Evolutionary conservation across 2,329 filamentous ascomycete genomes (phyloP).

Genomic region (Cadophora sp.): DNA sequence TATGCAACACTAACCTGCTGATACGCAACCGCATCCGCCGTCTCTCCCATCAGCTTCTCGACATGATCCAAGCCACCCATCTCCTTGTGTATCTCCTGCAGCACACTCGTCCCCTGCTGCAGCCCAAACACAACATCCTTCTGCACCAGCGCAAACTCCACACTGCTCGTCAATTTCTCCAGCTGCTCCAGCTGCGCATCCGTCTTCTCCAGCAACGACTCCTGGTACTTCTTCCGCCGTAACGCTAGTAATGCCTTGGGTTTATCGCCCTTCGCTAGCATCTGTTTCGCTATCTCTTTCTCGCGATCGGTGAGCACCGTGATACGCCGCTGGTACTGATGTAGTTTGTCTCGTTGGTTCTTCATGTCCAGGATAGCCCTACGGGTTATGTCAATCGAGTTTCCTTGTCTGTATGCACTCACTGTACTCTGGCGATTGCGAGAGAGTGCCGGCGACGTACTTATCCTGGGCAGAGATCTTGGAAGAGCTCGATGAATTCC

Average conservation of each 20-base stretch:
- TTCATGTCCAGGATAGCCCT: constrained; percentile 98
- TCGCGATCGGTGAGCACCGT: constrained; percentile 85
- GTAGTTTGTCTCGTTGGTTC: constrained; percentile 94
- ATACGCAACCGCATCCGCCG: constrained; percentile 87
- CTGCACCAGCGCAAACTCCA: constrained; percentile 96
- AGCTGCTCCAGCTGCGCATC: constrained; percentile 94
- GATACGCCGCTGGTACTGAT: constrained; percentile 94
- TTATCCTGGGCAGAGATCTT: constrained; percentile 85
- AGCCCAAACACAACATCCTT: constrained; percentile 95
- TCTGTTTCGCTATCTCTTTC: constrained; percentile 83
- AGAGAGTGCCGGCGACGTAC: constrained; percentile 55
- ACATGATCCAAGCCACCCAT: constrained; percentile 95
- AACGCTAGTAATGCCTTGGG: constrained; percentile 84
- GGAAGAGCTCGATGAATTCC: constrained; percentile 66
- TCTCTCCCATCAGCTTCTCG: constrained; percentile 94
- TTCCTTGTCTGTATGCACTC: too few species aligned
- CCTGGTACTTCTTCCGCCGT: constrained; percentile 95
- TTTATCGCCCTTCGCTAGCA: constrained; percentile 82
- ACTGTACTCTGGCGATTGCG: not conserved
- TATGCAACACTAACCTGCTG: constrained; percentile 69
- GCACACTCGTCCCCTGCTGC: constrained; percentile 87
- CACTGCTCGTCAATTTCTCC: constrained; percentile 84
- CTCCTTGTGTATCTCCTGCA: constrained; percentile 90
- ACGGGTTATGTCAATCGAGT: constrained; percentile 20
- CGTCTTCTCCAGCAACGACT: constrained; percentile 85